Conservation (phyloP, 23 red algal species). For the Gracilaria domingensis region DNA sequence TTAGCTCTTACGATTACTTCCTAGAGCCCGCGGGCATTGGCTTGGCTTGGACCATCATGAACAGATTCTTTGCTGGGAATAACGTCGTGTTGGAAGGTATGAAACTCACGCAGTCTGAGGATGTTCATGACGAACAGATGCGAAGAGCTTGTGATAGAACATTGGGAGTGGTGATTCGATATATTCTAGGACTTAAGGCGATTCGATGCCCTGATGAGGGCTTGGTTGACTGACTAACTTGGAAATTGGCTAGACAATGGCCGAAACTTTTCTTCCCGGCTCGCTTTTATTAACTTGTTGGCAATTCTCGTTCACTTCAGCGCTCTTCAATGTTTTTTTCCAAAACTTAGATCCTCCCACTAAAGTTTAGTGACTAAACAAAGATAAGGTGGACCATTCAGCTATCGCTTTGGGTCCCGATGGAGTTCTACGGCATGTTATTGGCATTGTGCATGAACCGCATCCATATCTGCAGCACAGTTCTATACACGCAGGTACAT, state of each 20-base stretch:
- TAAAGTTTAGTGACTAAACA: too few relatives aligned
- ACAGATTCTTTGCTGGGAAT: slow-evolving; percentile 24
- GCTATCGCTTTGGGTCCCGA: too few relatives aligned
- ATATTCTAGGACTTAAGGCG: slow-evolving; percentile 16
- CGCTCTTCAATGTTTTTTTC: too few relatives aligned
- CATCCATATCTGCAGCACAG: too few relatives aligned
- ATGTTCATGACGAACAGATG: slow-evolving; percentile 18
- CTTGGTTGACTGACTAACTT: background rate
- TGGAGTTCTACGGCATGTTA: too few relatives aligned
- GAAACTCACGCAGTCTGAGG: background rate
- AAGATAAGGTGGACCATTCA: too few relatives aligned
- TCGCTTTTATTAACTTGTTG: too few relatives aligned
- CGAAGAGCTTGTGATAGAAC: slow-evolving; percentile 22
- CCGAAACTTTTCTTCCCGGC: too few relatives aligned
- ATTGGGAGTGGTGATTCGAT: slow-evolving; percentile 5
- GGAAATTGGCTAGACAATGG: background rate
- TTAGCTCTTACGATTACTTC: slow-evolving; percentile 2
- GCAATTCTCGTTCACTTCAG: too few relatives aligned
- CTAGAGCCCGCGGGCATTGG: slow-evolving; percentile 32
- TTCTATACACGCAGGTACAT: too few relatives aligned
- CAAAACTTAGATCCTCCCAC: too few relatives aligned
- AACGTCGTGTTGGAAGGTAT: slow-evolving; percentile 41
- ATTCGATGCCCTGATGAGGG: background rate
- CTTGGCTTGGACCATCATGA: slow-evolving; percentile 48
- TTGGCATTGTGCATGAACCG: too few relatives aligned